A percentile compares a stretch with the other conserved stretches of the same genome.
phyloP scores from a whole-genome alignment of 495 filamentous ascomycete species.

The Hapsidospora chrysogenum region DNA sequence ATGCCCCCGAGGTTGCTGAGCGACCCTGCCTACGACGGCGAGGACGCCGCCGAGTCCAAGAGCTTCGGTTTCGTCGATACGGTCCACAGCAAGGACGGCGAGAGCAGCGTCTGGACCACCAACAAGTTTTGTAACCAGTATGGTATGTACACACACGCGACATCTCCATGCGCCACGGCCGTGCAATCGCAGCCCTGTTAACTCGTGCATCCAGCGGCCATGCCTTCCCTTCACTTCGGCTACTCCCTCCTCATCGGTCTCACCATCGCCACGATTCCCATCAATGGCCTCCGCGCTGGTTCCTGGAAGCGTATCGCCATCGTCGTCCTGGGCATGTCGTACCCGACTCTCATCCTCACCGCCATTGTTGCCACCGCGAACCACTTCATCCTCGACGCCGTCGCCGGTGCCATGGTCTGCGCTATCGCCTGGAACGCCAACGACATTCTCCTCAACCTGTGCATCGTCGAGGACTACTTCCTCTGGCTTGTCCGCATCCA shows the following conservation, averaged over 20 bases:
- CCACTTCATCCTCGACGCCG: constrained; percentile 56
- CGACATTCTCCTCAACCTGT: constrained; percentile 10
- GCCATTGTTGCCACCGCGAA: constrained; percentile 61
- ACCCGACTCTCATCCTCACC: constrained; percentile 46
- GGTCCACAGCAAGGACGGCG: constrained; percentile 33
- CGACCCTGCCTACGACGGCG: constrained; percentile 18
- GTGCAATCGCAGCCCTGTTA: not conserved
- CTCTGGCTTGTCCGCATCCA: constrained; percentile 11
- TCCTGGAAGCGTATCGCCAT: constrained; percentile 13
- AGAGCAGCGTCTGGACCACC: constrained; percentile 55
- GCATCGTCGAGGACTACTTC: constrained; percentile 15
- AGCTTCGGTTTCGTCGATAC: constrained; percentile 58
- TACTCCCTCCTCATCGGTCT: constrained; percentile 62
- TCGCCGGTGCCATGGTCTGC: constrained; percentile 36
- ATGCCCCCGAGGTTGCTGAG: constrained; percentile 60
- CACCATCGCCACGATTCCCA: constrained; percentile 34
- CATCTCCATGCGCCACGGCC: too few relatives aligned
- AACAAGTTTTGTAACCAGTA: constrained; percentile 44
- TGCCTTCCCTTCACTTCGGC: constrained; percentile 69
- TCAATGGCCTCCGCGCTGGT: constrained; percentile 6
- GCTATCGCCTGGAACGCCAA: constrained; percentile 13
- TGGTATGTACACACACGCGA: not conserved
- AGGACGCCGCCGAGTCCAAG: constrained; percentile 1
- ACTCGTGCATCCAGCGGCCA: constrained; percentile 34
- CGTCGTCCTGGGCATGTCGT: constrained; percentile 39